These are phyloP conservation scores for Phellopilus nigrolimitatus DNA, from an alignment of 1,284 basidiomycete genomes.

Conservation along the genomic window DNA sequence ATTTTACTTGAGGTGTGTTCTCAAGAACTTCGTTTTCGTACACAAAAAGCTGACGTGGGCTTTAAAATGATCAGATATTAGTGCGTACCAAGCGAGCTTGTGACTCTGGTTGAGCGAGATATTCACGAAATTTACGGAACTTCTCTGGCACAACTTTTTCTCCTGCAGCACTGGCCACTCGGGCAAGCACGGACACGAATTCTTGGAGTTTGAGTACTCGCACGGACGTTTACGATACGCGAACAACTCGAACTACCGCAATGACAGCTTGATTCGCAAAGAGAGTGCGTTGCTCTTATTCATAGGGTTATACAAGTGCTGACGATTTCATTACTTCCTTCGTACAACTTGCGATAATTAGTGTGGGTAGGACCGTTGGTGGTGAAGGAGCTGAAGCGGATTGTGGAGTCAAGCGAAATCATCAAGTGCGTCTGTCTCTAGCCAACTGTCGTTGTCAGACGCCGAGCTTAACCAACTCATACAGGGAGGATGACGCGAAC, in stretches of 20 bases:
- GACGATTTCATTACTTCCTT: neutral
- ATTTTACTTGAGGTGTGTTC: conserved; percentile 76
- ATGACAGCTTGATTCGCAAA: conserved; percentile 96
- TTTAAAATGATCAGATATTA: conserved; percentile 61
- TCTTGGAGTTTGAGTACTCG: conserved; percentile 97
- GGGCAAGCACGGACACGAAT: conserved; percentile 95
- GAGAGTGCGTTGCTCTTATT: conserved; percentile 79
- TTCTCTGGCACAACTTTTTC: conserved; percentile 14
- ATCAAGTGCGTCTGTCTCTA: conserved; percentile 66
- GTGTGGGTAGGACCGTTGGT: conserved; percentile 94
- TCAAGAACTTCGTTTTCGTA: conserved; percentile 22
- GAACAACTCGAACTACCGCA: conserved; percentile 99
- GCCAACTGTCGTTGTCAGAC: neutral
- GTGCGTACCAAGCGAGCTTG: conserved; percentile 41
- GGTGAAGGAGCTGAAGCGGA: conserved; percentile 89
- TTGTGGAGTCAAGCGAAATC: conserved; percentile 94
- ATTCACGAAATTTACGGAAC: conserved; percentile 6
- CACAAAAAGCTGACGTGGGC: neutral
- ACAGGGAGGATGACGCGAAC: conserved; percentile 93
- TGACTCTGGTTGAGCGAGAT: conserved; percentile 3
- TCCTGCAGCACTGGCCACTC: conserved; percentile 83
- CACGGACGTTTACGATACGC: conserved; percentile 95
- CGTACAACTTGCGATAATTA: conserved; percentile 31
- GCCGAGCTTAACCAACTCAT: neutral
- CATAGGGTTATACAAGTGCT: conserved; percentile 66